Evolutionary conservation across 352 stramenopile genomes (phyloP), one percentile per base, ranked within the genome.

Genomic region (Phytophthora pisi): DNA sequence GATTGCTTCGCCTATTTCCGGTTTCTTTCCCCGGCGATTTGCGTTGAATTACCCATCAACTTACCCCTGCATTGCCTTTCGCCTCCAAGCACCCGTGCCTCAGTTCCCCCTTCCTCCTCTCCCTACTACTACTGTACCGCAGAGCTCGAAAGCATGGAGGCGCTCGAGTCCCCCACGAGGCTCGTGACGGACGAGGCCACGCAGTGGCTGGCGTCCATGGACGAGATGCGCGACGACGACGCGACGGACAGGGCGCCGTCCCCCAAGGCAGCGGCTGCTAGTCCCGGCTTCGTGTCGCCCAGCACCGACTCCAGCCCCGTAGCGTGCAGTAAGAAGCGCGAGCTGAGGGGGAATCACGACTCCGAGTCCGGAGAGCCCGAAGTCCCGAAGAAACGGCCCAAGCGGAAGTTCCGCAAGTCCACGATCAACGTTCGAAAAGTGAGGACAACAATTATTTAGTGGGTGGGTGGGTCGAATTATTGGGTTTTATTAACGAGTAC

Each of bases 371-470:
- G 18, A 24, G 66, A 23, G 23, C 18, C 28, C 10, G 13, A 24
- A 24, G 8, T 2, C 9, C 31, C 8, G 36, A 75, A 64, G 24
- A 70, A 71, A 59, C 66, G 50, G 50, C 45, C 63, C 38, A 75
- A 72, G 45, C 63, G 68, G 24, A 75, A 75, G 38, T 61, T 52
- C 54, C 68, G 68, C 30, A 75, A 75, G 47, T 75, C 68, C n/a
- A 75, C 68, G 23, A 75, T 75, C 42, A 71, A 75, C 15, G 47
- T 75, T 11, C 68, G 68, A 9, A 75, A 75, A 58, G 68, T 75
- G 36, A 13, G 42, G 3, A 45, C 36, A 11, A n/a, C 30, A 10
- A 11, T 31, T 20, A 20, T 30, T 3, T 16, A 16, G 18, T 34
- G 46, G 20, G 11, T 49, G 15, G 30, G 4, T n/a, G 10, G 13